Percentiles rank a stretch among this genome's conserved stretches.
Evolutionary conservation across 768 basidiomycete genomes (phyloP).

Genomic region (Gyrodon lividus): DNA sequence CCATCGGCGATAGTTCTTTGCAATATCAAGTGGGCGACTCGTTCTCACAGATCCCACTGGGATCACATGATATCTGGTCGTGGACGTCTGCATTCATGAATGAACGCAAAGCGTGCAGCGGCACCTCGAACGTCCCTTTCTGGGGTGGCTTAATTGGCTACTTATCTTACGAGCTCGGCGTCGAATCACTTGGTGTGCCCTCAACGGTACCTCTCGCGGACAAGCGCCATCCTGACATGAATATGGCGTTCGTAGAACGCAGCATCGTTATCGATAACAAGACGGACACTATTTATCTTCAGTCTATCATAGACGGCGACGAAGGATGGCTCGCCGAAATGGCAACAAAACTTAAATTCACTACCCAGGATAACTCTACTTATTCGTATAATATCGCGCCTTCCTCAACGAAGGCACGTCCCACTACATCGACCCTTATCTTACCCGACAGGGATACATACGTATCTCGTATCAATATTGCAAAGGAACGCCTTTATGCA

Average conservation of each 20-base stretch:
- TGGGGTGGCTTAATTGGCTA: slow-evolving; percentile 83
- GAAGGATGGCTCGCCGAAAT: slow-evolving; percentile 58
- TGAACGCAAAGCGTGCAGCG: slow-evolving; percentile 44
- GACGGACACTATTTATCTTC: slow-evolving; percentile 53
- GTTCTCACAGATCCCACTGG: slow-evolving; percentile 42
- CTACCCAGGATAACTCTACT: slow-evolving; percentile 11
- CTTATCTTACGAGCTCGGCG: slow-evolving; percentile 78
- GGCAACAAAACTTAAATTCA: slow-evolving; percentile 15
- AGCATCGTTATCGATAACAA: slow-evolving; percentile 66
- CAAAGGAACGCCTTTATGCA: slow-evolving; percentile 71
- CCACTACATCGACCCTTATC: slow-evolving; percentile 34
- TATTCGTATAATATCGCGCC: slow-evolving; percentile 12
- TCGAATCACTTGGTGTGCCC: slow-evolving; percentile 50
- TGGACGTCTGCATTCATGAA: slow-evolving; percentile 76
- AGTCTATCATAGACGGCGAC: slow-evolving; percentile 62
- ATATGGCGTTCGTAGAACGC: slow-evolving; percentile 75
- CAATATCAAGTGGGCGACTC: slow-evolving; percentile 41
- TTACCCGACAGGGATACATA: slow-evolving; percentile 63
- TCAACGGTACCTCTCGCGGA: slow-evolving; percentile 28
- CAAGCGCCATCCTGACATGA: slow-evolving; percentile 64
- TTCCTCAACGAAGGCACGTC: slow-evolving; percentile 27
- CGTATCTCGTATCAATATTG: slow-evolving; percentile 62
- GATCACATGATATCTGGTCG: slow-evolving; percentile 61
- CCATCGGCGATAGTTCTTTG: slow-evolving; percentile 48
- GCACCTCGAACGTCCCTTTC: slow-evolving; percentile 60